These are phyloP conservation scores for Tuber microsphaerosporum DNA, from an alignment of 495 filamentous ascomycete genomes.

Conservation along the genomic window DNA sequence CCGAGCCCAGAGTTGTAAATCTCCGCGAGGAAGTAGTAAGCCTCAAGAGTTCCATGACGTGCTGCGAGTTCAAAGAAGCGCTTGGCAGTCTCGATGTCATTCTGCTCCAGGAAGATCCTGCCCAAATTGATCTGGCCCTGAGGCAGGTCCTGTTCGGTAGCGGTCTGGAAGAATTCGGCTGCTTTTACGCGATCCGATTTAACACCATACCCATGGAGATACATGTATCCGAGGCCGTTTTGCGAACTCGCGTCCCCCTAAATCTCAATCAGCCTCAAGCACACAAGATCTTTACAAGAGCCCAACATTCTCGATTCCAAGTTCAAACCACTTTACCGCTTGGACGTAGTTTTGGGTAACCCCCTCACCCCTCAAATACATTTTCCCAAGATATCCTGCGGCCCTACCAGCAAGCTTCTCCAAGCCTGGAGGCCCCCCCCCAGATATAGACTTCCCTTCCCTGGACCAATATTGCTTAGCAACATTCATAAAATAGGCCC, in stretches of 20 bases:
- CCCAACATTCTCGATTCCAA: constrained; percentile 57
- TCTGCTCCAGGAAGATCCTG: constrained; percentile 82
- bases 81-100: constrained; percentile 62
- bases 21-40: constrained; percentile 92
- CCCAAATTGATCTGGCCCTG: constrained; percentile 79
- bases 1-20: constrained; percentile 75
- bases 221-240: constrained; percentile 77
- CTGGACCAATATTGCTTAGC: constrained; percentile 82
- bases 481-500: constrained; percentile 73
- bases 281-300: not conserved
- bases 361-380: constrained; percentile 89
- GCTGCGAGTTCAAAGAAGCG: constrained; percentile 90
- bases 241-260: constrained; percentile 74
- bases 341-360: constrained; percentile 68
- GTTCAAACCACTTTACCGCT: constrained; percentile 78
- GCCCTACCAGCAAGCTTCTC: constrained; percentile 84
- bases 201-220: constrained; percentile 76
- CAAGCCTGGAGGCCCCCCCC: constrained; percentile 48
- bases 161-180: constrained; percentile 69
- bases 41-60: constrained; percentile 79
- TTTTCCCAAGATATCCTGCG: constrained; percentile 83
- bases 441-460: constrained; percentile 49
- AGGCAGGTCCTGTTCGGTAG: constrained; percentile 76
- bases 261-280: not conserved
- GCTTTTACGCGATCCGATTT: constrained; percentile 65